Evolutionary conservation across 2,329 filamentous ascomycete species (phyloP), one percentile per base, ranked within the genome.

Genomic region (Phialophora verrucosa): DNA sequence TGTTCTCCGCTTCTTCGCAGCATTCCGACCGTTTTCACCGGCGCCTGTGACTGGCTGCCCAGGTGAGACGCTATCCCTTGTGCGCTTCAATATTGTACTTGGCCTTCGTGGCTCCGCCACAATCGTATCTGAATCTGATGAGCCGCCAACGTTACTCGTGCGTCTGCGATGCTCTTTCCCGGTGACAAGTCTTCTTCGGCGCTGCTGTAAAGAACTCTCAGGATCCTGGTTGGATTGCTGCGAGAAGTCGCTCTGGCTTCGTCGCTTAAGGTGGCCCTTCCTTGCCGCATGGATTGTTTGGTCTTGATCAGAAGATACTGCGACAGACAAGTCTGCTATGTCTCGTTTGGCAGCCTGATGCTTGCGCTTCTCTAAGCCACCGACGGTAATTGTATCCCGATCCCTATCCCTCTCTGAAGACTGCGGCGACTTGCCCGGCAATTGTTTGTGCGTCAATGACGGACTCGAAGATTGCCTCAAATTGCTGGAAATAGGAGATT

Each of bases 1-100:
- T 7, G 78, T 79, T 58, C 79, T 74, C 65, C 79, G 79, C 73
- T 82, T 82, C 71, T 79, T 80, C 14, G 77, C 76, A n/a, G 71
- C 59, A 20, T 78, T 76, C 14, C 64, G 62, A 49, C 62, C 64
- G n/a, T 53, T 63, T 17, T 63, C 64, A 31, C 50, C 63, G 35
- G 67, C 67, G 12, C 57, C 58, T 6, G 59, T 44, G 3, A 55
- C 56, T 11, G 57, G 62, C 17, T 62, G 70, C 62, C 79, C 77
- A 4, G 79, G 80, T n/a, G 79, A 80, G 25, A 74, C 72, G 64
- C 79, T 82, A 56, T 74, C 76, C 51, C 80, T 77, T 31, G 76
- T 74, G 47, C 80, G 77, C 70, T 82, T 83, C 49, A 81, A 71
- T 11, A 72, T 55, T 10, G 70, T 42, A 23, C 29, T 63, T 12